phyloP scores from a whole-genome alignment of 2,329 filamentous ascomycete genomes.

The Aspergillus pseudoterreus region DNA sequence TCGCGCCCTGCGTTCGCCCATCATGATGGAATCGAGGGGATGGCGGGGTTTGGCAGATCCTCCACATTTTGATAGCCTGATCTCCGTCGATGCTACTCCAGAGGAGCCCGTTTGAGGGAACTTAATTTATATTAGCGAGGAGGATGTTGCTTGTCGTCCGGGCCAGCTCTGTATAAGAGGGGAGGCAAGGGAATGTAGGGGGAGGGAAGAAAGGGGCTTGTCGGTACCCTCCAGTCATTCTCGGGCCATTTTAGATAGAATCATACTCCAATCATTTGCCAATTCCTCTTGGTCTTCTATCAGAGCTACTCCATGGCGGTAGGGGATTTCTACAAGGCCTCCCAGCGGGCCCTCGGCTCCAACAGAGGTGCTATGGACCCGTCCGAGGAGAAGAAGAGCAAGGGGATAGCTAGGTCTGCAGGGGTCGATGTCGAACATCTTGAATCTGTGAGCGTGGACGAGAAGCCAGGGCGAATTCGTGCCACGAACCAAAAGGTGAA shows the following conservation, averaged over 20 bases:
- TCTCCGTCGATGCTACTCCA: neutral
- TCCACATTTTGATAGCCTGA: slow-evolving; percentile 1
- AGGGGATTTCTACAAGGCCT: slow-evolving; percentile 9
- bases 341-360: slow-evolving; percentile 1
- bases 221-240: no score
- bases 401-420: neutral
- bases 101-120: neutral
- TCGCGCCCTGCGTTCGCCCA: neutral
- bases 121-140: neutral
- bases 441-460: slow-evolving; percentile 3
- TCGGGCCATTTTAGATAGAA: neutral
- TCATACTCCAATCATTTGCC: neutral
- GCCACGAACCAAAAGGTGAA: slow-evolving; percentile 1
- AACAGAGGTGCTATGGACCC: neutral
- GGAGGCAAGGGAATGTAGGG: neutral
- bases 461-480: slow-evolving; percentile 1
- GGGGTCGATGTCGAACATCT: slow-evolving; percentile 8
- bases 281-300: neutral
- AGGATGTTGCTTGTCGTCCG: neutral
- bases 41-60: slow-evolving; percentile 9
- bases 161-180: neutral
- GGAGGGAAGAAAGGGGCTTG: neutral
- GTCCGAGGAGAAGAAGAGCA: neutral
- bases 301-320: slow-evolving; percentile 4
- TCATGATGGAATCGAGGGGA: neutral